Evolutionary conservation across 2,329 filamentous ascomycete species (phyloP).

Genomic region (Cladosporium sp.): DNA sequence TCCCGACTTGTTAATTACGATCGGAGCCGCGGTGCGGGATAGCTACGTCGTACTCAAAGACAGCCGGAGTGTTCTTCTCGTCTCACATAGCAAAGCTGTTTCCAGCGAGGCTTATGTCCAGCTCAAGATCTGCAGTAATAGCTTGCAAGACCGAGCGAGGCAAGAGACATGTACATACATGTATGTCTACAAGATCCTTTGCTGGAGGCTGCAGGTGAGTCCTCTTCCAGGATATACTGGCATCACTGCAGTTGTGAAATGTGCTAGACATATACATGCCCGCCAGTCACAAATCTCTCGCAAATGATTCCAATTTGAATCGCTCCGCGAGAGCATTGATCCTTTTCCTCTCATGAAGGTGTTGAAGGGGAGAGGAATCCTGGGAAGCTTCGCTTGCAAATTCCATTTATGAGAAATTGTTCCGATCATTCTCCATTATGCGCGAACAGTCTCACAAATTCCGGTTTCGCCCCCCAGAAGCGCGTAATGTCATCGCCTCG

Average conservation of each 20-base stretch:
- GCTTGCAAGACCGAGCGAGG: conserved; percentile 15
- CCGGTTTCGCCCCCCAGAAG: neutral
- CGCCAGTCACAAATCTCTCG: too few species aligned
- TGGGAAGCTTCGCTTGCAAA: too few species aligned
- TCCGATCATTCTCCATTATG: neutral
- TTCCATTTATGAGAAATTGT: too few species aligned
- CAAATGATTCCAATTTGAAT: too few species aligned
- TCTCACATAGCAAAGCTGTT: conserved; percentile 9
- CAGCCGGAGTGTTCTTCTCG: conserved; percentile 13
- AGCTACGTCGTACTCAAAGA: conserved; percentile 16
- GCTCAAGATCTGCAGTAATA: conserved; percentile 14
- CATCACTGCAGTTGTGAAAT: too few species aligned
- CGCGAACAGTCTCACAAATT: neutral
- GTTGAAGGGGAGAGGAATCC: too few species aligned
- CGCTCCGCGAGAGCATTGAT: too few species aligned
- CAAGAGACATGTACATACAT: conserved; percentile 8
- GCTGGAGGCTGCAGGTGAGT: too few species aligned
- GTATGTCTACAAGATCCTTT: too few species aligned
- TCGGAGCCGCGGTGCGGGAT: conserved; percentile 11
- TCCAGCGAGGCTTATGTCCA: conserved; percentile 5
- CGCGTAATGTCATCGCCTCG: conserved; percentile 11
- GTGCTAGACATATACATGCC: too few species aligned
- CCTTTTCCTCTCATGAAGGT: too few species aligned
- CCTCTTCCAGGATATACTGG: too few species aligned
- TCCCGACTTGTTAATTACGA: conserved; percentile 16